Base-by-base conservation (phyloP, 106 monocot genomes). In the Apostasia shenzhenica region DNA sequence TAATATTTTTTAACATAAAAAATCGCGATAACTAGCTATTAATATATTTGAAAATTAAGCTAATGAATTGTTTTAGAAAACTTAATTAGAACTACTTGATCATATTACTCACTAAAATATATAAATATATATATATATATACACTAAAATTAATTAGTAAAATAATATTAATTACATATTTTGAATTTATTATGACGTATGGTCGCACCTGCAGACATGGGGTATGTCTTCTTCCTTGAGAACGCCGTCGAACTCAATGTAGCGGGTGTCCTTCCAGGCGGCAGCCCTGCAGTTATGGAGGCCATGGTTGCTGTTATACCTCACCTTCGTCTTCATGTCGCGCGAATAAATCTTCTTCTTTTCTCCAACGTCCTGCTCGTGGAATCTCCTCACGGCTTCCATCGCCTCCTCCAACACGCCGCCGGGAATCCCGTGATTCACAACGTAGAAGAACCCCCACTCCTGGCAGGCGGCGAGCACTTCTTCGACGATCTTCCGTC, bases 201-300 rank as follows among this genome's bases (percentile, higher is more conserved):
- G 26, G 0, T 26, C 26, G 10, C 37, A 81, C 86, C 82, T 79
- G 79, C 79, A 82, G 48, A 69, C 54, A 0, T 14, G 13, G 5
- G 86, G 82, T 14, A 86, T 3, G 13, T 86, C 86, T 11, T 79
- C 73, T 1, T 75, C 41, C 2, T 12, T 40, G 37, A 70, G 14
- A 0, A 82, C 76, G 64, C 80, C 83, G 77, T 77, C 47, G 9
- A 70, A 58, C 47, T 40, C 40, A 43, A 72, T 74, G n/a, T 48
- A 70, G 41, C 79, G 45, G 3, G 83, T 80, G 51, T 88, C 84
- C 45, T 84, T 71, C 87, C 87, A 88, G 65, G 81, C 76, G 47
- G 81, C 78, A 3, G 70, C 80, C 3, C 10, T 50, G 7, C 75
- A 61, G 10, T 69, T 41, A 60, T 60, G 84, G 3, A 88, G 78